These are phyloP conservation scores for Sonneratia caseolaris DNA, from an alignment of 345 rosid genomes.

Conservation along the genomic window DNA sequence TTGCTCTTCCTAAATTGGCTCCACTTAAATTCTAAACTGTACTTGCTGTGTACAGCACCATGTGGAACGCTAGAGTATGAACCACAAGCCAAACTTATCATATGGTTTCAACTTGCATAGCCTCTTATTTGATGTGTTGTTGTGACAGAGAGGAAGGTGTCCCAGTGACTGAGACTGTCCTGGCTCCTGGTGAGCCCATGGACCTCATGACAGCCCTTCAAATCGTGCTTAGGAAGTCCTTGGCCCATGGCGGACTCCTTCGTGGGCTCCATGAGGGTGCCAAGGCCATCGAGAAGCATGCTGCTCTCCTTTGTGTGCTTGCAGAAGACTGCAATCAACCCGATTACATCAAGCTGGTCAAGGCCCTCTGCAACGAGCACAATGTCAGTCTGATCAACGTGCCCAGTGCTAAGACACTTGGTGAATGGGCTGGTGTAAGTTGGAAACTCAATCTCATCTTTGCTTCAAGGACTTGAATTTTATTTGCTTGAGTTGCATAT, in stretches of 20 bases:
- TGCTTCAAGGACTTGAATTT: neutral
- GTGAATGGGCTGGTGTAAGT: slow-evolving; percentile 96
- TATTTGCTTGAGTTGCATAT: neutral
- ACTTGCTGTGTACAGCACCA: neutral
- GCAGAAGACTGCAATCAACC: slow-evolving; percentile 90
- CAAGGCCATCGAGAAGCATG: slow-evolving; percentile 71
- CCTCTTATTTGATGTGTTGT: neutral
- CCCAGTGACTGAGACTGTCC: slow-evolving; percentile 32
- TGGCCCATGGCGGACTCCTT: slow-evolving; percentile 66
- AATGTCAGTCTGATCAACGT: slow-evolving; percentile 50
- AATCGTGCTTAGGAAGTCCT: slow-evolving; percentile 63
- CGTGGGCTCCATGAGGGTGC: slow-evolving; percentile 76
- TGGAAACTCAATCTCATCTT: neutral
- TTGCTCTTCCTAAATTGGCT: neutral
- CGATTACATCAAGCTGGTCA: slow-evolving; percentile 68
- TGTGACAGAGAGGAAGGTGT: slow-evolving; percentile 55
- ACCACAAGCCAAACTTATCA: neutral
- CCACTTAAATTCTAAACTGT: neutral
- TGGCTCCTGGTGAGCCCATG: slow-evolving; percentile 62
- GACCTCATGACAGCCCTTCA: slow-evolving; percentile 67
- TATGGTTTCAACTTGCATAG: neutral
- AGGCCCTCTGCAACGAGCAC: slow-evolving; percentile 73
- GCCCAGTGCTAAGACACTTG: slow-evolving; percentile 80
- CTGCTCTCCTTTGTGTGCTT: slow-evolving; percentile 59
- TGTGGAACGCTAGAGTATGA: no score